Conservation (phyloP, 129 eudicot species). For the Artemisia tridentata region DNA sequence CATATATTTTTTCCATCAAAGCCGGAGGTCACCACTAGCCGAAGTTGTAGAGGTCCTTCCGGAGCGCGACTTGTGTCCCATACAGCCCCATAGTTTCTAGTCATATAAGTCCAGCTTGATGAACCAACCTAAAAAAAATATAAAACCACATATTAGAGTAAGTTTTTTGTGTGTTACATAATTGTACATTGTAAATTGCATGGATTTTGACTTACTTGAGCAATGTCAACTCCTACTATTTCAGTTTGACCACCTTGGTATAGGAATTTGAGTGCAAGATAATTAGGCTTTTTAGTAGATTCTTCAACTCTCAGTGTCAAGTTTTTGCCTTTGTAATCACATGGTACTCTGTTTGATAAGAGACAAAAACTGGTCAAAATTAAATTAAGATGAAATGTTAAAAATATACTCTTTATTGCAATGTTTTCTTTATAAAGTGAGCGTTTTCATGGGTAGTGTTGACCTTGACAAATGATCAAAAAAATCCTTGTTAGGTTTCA, state of each 20-base stretch:
- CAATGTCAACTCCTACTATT: constrained; percentile 58
- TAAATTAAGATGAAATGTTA: no score
- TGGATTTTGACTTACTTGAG: constrained; percentile 36
- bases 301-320: constrained; percentile 77
- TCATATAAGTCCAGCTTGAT: constrained; percentile 63
- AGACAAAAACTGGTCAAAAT: constrained; percentile 8
- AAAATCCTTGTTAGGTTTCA: no score
- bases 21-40: constrained; percentile 70
- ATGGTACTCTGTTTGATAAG: constrained; percentile 50
- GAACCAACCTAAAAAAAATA: constrained; percentile 46
- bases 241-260: constrained; percentile 93
- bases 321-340: constrained; percentile 59
- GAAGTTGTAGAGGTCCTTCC: constrained; percentile 57
- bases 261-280: constrained; percentile 60
- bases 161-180: constrained; percentile 2
- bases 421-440: no score
- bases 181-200: background rate
- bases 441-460: no score
- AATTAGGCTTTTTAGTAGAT: constrained; percentile 60
- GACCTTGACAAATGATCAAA: no score
- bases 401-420: background rate
- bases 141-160: constrained; percentile 4
- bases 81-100: constrained; percentile 7
- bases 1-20: constrained; percentile 53
- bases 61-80: constrained; percentile 44